Evolutionary conservation across 106 monocot genomes (phyloP), one percentile per base, ranked within the genome.

Genomic region (Narthecium ossifragum): DNA sequence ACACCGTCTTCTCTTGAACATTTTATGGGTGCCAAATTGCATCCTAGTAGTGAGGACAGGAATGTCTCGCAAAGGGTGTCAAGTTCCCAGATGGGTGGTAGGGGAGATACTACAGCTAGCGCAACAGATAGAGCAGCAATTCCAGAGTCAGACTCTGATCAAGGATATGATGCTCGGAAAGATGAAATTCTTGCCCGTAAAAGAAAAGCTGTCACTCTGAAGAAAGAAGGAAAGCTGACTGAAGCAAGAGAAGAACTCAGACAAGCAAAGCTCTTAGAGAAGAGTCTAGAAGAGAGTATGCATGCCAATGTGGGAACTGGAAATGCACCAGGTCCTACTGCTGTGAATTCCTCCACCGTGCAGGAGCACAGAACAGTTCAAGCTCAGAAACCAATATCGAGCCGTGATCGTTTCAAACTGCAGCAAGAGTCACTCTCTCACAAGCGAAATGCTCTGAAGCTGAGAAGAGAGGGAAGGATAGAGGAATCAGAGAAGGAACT

Each of bases 341-440:
- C 56, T 60, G 66, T 12, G 29, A 26, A 22, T 4, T 9, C 46
- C 25, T 14, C 53, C 46, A 8, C 26, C 5, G 39, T 48, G 38
- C 75, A 80, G 59, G 77, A 75, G 45, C 64, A 12, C 55, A 75
- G 34, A 22, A 23, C 48, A 29, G 46, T 28, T 33, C 77, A 75
- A 55, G 21, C 69, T 54, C 73, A 67, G 15, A 94, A 90, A 59
- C 78, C 84, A 22, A 9, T 75, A 31, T 75, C 98, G 4, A 51
- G 78, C 28, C 75, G 82, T 18, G 98, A 98, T 27, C 75, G 87
- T 25, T 81, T 98, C 45, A 98, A 82, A 46, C 53, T 98, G 41
- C 98, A 91, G 66, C 98, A 85, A 57, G 81, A 98, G 60, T 86
- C 86, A 10, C 91, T 98, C 34, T 41, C 90, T 66, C 87, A 91